Evolutionary conservation across 345 rosid species (phyloP), one percentile per base, ranked within the genome.

Genomic region (Brassica nigra): DNA sequence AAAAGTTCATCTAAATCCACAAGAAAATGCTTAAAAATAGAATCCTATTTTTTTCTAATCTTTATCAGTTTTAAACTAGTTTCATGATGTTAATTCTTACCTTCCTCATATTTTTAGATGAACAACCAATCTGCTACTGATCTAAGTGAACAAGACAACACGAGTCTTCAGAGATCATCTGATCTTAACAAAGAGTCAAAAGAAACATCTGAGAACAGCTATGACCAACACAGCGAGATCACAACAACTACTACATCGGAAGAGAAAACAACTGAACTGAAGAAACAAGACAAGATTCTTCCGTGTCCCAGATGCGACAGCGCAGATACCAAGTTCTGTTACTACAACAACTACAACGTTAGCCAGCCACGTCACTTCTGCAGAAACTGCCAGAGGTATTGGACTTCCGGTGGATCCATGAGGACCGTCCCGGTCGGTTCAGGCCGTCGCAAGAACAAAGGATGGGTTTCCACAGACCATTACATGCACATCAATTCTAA

Each of bases 341-440:
- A 93, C 86, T 93, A 83, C 78, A 93, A 93, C 81, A 93, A 91
- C 74, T 91, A 91, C 85, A 90, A 89, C 68, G 86, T 88, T 72
- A 93, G 87, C 66, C 98, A 93, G 85, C 98, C 98, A 3, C 89
- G 98, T 36, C 89, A 93, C 81, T 91, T 90, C 81, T 93, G 98
- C 83, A 90, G 88, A 72, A 89, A 88, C 47, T 91, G 98, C 66
- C 97, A 93, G 71, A 85, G 98, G 74, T 93, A 93, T 79, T 90
- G 98, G 98, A 93, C 97, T 16, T 91, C 93, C 0, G 98, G 98
- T 62, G 98, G 98, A 58, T 82, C 92, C 31, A 89, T 90, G 95
- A 88, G 97, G 76, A 93, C 87, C 66, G 89, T 91, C 2, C 93
- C 98, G 0, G 87, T 93, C 11, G 97, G 98, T 9, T 89, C 97